Base-by-base conservation (phyloP, 2,329 filamentous ascomycete genomes). In the Elsinoe perseae region DNA sequence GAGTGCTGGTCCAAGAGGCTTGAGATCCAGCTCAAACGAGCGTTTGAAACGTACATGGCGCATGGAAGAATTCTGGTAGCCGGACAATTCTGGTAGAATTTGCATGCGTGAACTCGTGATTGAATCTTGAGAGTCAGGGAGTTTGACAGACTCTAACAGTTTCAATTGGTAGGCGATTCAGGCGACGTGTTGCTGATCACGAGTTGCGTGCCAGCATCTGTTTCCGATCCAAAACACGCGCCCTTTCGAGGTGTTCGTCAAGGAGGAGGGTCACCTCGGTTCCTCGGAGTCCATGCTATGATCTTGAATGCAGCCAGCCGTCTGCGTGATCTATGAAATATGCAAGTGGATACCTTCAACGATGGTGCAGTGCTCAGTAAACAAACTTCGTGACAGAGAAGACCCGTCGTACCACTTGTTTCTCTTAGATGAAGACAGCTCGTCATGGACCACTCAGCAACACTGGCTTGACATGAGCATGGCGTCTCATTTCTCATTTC, bases 401-500 rank as follows among this genome's bases (percentile, higher is more conserved):
- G 20, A 25, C 44, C 32, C 9, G 32, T 14, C 32, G n/a, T 36
- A 14, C 32, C 32, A 14, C 32, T 23, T 52, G 48, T 52, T 38
- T 52, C 30, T 21, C 48, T 38, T 52, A 34, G 18, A 38, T 27
- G 38, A 43, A 23, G 16, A 23, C 38, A 20, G 38, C 3, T 18
- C n/a, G 38, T 23, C 38, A 43, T 23, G 38, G 21, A 23, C 44
- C 44, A 50, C 12, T 32, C 14, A 50, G 25, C 25, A 30, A 32
- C 44, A 16, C 4, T 30, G 44, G 25, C 25, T 27, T 32, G 44
- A 18, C 27, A 32, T 28, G 23, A 50, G 25, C n/a, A 50, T 50
- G 40, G 40, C 44, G 48, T 52, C 48, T 52, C 48, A 52, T 52
- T 52, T 52, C 48, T 52, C 48, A 52, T 52, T 52, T 52, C 48